These are phyloP conservation scores for Fusarium musae DNA, from an alignment of 2,329 filamentous ascomycete genomes.

Conservation along the genomic window DNA sequence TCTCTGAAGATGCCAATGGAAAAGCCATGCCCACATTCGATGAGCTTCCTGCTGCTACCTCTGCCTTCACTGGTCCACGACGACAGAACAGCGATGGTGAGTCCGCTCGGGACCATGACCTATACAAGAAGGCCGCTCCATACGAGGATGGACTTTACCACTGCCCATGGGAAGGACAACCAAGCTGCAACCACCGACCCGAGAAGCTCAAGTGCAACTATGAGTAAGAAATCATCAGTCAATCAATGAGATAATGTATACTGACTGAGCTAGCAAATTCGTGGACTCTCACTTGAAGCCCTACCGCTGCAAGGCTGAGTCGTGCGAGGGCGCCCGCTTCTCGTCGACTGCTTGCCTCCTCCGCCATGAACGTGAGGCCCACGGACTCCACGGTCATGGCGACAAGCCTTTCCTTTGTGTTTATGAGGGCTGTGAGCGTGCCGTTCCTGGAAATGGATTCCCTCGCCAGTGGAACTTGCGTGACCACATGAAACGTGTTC, in stretches of 20 bases:
- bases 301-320: conserved; percentile 89
- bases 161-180: conserved; percentile 83
- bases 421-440: conserved; percentile 87
- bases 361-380: conserved; percentile 93
- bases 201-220: conserved; percentile 99
- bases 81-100: conserved; percentile 65
- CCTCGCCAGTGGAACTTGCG: conserved; percentile 94
- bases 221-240: conserved; percentile 73
- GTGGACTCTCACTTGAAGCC: conserved; percentile 97
- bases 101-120: conserved; percentile 71
- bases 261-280: conserved; percentile 77
- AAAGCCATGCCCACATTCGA: conserved; percentile 44
- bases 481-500: conserved; percentile 97
- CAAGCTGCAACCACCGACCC: conserved; percentile 84
- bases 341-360: conserved; percentile 95
- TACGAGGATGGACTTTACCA: conserved; percentile 85
- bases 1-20: conserved; percentile 44
- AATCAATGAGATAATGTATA: not conserved
- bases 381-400: conserved; percentile 94
- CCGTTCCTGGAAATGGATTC: conserved; percentile 85
- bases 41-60: conserved; percentile 44
- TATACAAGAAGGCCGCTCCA: conserved; percentile 75
- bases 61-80: conserved; percentile 56
- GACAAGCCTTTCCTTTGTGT: conserved; percentile 92
- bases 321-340: conserved; percentile 87